These are phyloP conservation scores for Geosmithia flava DNA, from an alignment of 2,329 filamentous ascomycete species.

Conservation along the genomic window DNA sequence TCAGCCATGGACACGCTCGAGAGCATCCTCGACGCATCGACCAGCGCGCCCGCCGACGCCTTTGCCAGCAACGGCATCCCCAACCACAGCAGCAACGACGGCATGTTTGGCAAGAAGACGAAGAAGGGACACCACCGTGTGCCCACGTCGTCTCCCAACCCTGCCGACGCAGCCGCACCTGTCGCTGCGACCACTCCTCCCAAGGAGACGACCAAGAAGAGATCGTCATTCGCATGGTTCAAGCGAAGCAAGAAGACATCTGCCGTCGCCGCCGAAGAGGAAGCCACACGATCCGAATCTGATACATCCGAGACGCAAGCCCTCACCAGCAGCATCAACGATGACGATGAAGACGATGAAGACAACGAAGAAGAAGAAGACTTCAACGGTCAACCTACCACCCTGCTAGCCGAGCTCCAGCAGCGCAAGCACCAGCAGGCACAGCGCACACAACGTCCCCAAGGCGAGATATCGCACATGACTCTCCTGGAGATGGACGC, in stretches of 20 bases:
- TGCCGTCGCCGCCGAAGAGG: not conserved
- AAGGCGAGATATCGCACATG: constrained; percentile 73
- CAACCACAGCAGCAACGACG: constrained; percentile 56
- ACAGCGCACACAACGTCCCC: constrained; percentile 50
- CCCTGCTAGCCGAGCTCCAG: constrained; percentile 83
- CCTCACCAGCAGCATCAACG: constrained; percentile 10
- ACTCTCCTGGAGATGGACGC: constrained; percentile 86
- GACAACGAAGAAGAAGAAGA: constrained; percentile 28
- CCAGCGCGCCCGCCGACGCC: constrained; percentile 73
- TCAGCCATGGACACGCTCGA: constrained; percentile 86
- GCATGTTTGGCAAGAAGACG: constrained; percentile 46
- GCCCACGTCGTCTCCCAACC: constrained; percentile 13
- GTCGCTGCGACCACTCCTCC: not conserved
- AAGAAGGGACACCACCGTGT: constrained; percentile 27
- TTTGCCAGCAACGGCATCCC: constrained; percentile 85
- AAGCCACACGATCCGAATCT: not conserved
- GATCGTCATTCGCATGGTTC: constrained; percentile 36
- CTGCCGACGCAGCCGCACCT: constrained; percentile 5
- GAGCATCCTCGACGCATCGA: constrained; percentile 82
- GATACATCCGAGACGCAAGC: constrained; percentile 4
- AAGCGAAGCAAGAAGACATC: constrained; percentile 20
- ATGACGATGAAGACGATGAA: constrained; percentile 30
- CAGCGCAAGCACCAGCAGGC: constrained; percentile 83
- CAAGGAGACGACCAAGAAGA: constrained; percentile 24
- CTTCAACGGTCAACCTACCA: constrained; percentile 68